Base-by-base conservation (phyloP, 805 yeast species). In the Tetrapisispora iriomotensis region DNA sequence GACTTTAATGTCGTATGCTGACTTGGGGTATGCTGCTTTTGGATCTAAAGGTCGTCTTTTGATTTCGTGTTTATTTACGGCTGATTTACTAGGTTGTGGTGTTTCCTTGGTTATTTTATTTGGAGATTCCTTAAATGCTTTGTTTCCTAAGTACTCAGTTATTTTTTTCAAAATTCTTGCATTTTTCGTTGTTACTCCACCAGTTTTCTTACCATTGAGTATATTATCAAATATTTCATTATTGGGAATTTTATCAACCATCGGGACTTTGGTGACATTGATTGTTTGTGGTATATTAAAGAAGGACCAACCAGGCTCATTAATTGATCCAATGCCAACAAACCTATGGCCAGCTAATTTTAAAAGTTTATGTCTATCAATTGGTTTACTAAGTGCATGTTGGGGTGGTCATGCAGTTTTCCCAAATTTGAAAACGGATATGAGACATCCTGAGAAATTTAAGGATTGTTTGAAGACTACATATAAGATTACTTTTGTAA, bases 381-480 rank as follows among this genome's bases (percentile, higher is more conserved):
- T 79, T 40, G 90, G 90, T 2, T 67, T 82, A 22, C 68, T 77
- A 42, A 72, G 82, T 70, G 86, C 88, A 3, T 86, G 87, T 10
- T 82, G 84, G 76, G 90, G 90, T 41, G 92, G 92, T 2, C 90
- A 82, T 55, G 84, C 86, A 1, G 79, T 82, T 6, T 80, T 80
- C 47, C 90, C 90, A 2, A 83, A 79, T 49, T 62, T 82, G 32
- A 77, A 75, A 54, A 64, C 72, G 29, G 92, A 82, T 55, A 82
- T 82, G 82, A 69, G 77, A 51, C 78, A 72, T 40, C 86, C 86
- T 6, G 55, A 64, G 23, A 74, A 71, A 45, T 80, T 74, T 57
- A 61, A 62, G 15, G 54, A 56, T 13, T 75, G 86, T 44, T 65
- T 80, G 52, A 61, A 65, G 34, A 56, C 70, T 2, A 77, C 90